Percentiles rank a stretch among this genome's conserved stretches.
Conservation (phyloP, 108 stramenopile genomes). For the Aurantiochytrium sp. region DNA sequence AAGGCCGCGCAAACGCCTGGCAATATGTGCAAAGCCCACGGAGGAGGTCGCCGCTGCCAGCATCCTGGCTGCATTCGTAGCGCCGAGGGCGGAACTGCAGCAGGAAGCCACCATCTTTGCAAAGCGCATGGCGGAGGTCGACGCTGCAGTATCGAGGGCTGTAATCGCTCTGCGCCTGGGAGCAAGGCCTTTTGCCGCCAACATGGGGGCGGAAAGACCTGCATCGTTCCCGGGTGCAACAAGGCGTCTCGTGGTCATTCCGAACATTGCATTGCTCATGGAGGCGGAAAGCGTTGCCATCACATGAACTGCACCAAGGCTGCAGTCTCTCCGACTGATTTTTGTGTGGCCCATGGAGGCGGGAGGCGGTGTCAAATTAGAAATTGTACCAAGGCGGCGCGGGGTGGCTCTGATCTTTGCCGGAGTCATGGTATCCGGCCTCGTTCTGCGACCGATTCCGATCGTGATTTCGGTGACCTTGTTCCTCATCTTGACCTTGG, state of each 20-base stretch:
- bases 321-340: not conserved
- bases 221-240: not conserved
- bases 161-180: not conserved
- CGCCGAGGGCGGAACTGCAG: not conserved
- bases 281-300: not conserved
- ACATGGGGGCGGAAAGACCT: not conserved
- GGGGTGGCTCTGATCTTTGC: not conserved
- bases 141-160: not conserved
- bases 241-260: not conserved
- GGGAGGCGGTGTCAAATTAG: not conserved
- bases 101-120: not conserved
- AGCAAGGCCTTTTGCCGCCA: constrained; percentile 57
- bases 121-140: not conserved
- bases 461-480: no score
- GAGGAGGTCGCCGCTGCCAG: not conserved
- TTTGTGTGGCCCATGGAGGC: not conserved
- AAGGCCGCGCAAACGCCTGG: not conserved
- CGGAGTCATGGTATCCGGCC: not conserved
- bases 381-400: not conserved
- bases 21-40: not conserved
- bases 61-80: not conserved
- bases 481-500: no score
- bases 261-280: not conserved
- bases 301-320: not conserved
- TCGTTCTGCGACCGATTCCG: no score